Evolutionary conservation across 208 protist genomes (phyloP).

Genomic region (Leishmania major): DNA sequence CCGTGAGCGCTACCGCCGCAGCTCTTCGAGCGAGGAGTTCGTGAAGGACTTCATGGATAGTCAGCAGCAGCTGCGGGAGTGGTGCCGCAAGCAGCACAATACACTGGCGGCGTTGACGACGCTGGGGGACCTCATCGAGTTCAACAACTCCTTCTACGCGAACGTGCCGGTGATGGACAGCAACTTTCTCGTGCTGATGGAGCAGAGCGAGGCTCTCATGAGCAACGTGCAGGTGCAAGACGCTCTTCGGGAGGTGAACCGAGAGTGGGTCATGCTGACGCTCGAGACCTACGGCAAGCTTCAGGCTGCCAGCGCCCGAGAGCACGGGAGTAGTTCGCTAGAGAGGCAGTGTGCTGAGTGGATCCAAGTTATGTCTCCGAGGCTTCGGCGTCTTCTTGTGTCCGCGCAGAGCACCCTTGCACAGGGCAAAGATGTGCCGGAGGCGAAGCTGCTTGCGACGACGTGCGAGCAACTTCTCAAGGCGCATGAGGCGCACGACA

Average conservation of each 20-base stretch:
- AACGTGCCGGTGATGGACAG: constrained; percentile 88
- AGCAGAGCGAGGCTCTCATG: constrained; percentile 66
- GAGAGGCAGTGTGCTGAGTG: constrained; percentile 55
- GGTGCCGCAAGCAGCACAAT: constrained; percentile 82
- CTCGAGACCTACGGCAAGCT: constrained; percentile 72
- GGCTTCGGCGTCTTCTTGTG: constrained; percentile 23
- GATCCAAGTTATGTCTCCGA: constrained; percentile 28
- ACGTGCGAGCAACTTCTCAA: constrained; percentile 47
- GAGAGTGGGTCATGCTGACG: constrained; percentile 68
- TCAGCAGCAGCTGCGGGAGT: constrained; percentile 66
- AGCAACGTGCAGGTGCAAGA: constrained; percentile 58
- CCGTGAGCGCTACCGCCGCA: constrained; percentile 64
- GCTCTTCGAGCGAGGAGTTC: constrained; percentile 46
- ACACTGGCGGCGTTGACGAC: constrained; percentile 57
- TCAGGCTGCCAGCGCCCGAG: constrained; percentile 34
- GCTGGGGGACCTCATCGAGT: constrained; percentile 62
- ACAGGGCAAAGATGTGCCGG: neutral
- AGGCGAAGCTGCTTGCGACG: constrained; percentile 21
- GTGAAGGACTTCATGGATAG: constrained; percentile 68
- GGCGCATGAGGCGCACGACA: constrained; percentile 51
- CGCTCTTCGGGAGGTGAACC: constrained; percentile 74
- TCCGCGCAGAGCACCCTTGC: constrained; percentile 31
- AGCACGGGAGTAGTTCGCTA: constrained; percentile 41
- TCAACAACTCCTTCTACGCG: constrained; percentile 66
- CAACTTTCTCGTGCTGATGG: constrained; percentile 85